Conservation (phyloP, 1,139 yeast genomes). For the Candida mesenterica region DNA sequence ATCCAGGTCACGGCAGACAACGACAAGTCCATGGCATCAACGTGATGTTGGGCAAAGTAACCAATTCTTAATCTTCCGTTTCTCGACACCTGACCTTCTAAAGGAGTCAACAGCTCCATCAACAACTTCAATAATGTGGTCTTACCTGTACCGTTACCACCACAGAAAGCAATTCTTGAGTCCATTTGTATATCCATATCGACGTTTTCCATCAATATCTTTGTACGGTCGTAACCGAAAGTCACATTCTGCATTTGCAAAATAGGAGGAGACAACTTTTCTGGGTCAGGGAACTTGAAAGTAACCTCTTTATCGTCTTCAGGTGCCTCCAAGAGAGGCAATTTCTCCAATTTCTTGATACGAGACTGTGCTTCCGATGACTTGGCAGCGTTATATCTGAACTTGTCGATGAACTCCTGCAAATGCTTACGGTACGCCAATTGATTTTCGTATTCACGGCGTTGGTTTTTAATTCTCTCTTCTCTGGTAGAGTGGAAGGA, state of each 20-base stretch:
- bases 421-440: slow-evolving; percentile 93
- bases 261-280: slow-evolving; percentile 88
- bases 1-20: slow-evolving; percentile 92
- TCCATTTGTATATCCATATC: slow-evolving; percentile 91
- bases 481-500: slow-evolving; percentile 90
- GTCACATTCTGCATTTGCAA: slow-evolving; percentile 83
- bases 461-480: slow-evolving; percentile 90
- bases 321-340: slow-evolving; percentile 91
- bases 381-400: slow-evolving; percentile 95
- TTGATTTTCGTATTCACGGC: slow-evolving; percentile 94
- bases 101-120: slow-evolving; percentile 73
- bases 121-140: slow-evolving; percentile 86
- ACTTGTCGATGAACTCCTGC: slow-evolving; percentile 92
- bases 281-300: slow-evolving; percentile 95
- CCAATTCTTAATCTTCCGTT: slow-evolving; percentile 91
- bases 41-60: slow-evolving; percentile 99
- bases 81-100: slow-evolving; percentile 69
- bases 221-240: slow-evolving; percentile 74
- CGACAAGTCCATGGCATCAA: slow-evolving; percentile 93
- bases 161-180: slow-evolving; percentile 92
- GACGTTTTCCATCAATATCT: slow-evolving; percentile 65
- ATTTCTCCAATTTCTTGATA: slow-evolving; percentile 90
- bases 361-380: slow-evolving; percentile 97
- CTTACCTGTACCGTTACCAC: slow-evolving; percentile 99
- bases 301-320: slow-evolving; percentile 85